Evolutionary conservation across 2,329 filamentous ascomycete species (phyloP).

Genomic region (Davidsoniella eucalypti): DNA sequence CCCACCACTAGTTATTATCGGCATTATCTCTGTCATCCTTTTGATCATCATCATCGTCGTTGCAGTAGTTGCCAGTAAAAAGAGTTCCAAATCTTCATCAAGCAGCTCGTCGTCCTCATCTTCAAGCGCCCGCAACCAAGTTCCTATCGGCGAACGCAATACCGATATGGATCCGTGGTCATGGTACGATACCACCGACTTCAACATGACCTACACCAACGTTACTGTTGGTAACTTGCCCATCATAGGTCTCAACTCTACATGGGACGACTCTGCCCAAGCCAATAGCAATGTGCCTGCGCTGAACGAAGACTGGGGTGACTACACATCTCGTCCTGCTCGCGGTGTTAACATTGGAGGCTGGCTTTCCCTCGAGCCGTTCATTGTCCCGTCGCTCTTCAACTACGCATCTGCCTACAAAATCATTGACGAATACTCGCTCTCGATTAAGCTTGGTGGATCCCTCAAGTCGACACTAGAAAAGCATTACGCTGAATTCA

Average conservation of each 20-base stretch:
- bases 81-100: slow-evolving; percentile 40
- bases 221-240: slow-evolving; percentile 72
- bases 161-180: slow-evolving; percentile 76
- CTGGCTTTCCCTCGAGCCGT: slow-evolving; percentile 87
- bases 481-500: slow-evolving; percentile 77
- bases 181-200: slow-evolving; percentile 79
- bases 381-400: slow-evolving; percentile 89
- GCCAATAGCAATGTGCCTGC: slow-evolving; percentile 70
- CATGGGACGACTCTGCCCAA: slow-evolving; percentile 68
- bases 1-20: slow-evolving; percentile 33
- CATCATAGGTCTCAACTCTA: slow-evolving; percentile 71
- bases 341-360: slow-evolving; percentile 86
- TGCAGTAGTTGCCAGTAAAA: slow-evolving; percentile 48
- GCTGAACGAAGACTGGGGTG: slow-evolving; percentile 56
- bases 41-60: slow-evolving; percentile 52
- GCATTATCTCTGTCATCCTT: slow-evolving; percentile 35
- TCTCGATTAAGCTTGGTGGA: slow-evolving; percentile 53
- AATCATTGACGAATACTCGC: slow-evolving; percentile 78
- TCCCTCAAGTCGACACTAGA: slow-evolving; percentile 54
- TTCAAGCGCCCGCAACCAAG: slow-evolving; percentile 33
- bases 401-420: slow-evolving; percentile 42
- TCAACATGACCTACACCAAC: slow-evolving; percentile 88
- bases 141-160: slow-evolving; percentile 51
- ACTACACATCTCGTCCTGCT: slow-evolving; percentile 63
- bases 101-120: slow-evolving; percentile 2